Evolutionary conservation across 1,284 basidiomycete species (phyloP), one percentile per base, ranked within the genome.

Genomic region (Ustilago crameri): DNA sequence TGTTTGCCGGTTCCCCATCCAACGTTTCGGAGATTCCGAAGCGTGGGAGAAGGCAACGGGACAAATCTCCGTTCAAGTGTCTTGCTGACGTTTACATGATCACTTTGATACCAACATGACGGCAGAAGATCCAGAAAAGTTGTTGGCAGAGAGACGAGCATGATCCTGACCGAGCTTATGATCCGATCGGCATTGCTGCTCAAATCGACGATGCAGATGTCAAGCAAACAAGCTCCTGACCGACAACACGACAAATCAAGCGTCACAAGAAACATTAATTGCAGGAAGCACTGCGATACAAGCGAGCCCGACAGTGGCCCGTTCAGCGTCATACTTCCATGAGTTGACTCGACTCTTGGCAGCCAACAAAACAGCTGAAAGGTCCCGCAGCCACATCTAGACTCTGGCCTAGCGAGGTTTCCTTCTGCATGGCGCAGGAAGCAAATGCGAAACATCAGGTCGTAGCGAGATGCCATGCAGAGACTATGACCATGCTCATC

Each of bases 321-420:
- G n/a, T 17, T 17, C 17, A 14, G 35, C 35, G 35, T 37, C 35
- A 37, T 37, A 37, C 32, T 34, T 37, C n/a, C 35, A 17, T 9
- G 35, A 14, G 35, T n/a, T n/a, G n/a, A n/a, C n/a, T n/a, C n/a
- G n/a, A n/a, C n/a, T n/a, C n/a, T 10, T 22, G 18, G 40, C 18
- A 42, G n/a, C 8, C 18, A 22, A 17, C 5, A 27, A 47, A 34
- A 27, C 7, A 7, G 32, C 3, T 23, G 20, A 20, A 47, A 12
- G 45, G 27, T 47, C 22, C 22, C 17, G 9, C 22, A 43, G 54
- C 46, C 46, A 49, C 40, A 50, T 49, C 54, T 49, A 56, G 54
- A 56, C 17, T 15, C 26, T 1, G 12, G 15, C 27, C 50, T 43
- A 43, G 40, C 49, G 49, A 51, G 24, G 12, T 24, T 9, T 27